A percentile compares a stretch with the other conserved stretches of the same genome.
These are phyloP conservation scores for Histomonas meleagridis DNA, from an alignment of 208 protist species.

Conservation along the genomic window DNA sequence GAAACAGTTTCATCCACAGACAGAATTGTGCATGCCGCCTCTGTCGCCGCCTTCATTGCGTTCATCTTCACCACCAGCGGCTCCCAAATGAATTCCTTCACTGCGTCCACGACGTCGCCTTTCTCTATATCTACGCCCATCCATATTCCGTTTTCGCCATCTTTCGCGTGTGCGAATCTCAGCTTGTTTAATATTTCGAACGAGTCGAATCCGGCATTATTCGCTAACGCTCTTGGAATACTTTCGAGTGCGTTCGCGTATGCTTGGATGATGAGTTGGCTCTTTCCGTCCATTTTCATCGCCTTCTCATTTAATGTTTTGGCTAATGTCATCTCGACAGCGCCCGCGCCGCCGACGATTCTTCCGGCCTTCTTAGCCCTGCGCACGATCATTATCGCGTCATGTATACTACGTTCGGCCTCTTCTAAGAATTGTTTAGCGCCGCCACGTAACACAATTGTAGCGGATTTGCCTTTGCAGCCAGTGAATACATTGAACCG, in stretches of 20 bases:
- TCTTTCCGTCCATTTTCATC: constrained; percentile 87
- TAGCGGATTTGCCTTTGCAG: constrained; percentile 62
- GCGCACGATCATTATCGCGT: constrained; percentile 84
- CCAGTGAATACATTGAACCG: constrained; percentile 97
- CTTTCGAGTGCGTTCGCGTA: constrained; percentile 97
- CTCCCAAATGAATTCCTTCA: constrained; percentile 91
- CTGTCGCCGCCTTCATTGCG: constrained; percentile 87
- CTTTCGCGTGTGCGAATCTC: constrained; percentile 80
- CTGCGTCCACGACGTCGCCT: constrained; percentile 80
- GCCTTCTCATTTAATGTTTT: constrained; percentile 82
- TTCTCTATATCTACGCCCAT: constrained; percentile 47
- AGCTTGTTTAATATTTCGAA: constrained; percentile 98
- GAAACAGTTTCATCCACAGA: constrained; percentile 97
- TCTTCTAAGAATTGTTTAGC: constrained; percentile 95
- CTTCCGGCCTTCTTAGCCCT: constrained; percentile 67
- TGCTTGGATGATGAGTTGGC: constrained; percentile 90
- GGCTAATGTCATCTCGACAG: constrained; percentile 98
- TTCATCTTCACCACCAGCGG: constrained; percentile 70
- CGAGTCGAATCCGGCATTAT: constrained; percentile 99
- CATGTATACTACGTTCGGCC: constrained; percentile 96
- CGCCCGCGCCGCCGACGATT: constrained; percentile 96
- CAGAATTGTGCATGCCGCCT: constrained; percentile 96
- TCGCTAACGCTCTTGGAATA: constrained; percentile 90
- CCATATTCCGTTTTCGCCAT: constrained; percentile 39
- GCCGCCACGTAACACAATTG: constrained; percentile 75